Conservation (phyloP, 306 rosid species). For the Pachyrhizus erosus region DNA sequence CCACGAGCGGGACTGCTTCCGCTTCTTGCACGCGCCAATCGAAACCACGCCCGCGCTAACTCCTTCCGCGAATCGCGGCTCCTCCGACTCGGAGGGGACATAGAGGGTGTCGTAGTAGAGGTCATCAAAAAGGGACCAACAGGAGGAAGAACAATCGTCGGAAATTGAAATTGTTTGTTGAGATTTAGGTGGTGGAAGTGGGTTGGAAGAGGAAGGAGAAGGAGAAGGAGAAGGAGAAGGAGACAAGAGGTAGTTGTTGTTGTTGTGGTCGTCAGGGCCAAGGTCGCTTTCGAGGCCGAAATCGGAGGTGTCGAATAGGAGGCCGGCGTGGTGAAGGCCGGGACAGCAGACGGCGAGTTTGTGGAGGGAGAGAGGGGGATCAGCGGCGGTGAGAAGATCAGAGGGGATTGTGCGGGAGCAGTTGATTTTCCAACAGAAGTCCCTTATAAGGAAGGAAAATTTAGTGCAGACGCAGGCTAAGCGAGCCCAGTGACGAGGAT, state of each 20-base stretch:
- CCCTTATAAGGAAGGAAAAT: slow-evolving; percentile 65
- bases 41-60: slow-evolving; percentile 43
- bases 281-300: slow-evolving; percentile 82
- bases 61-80: slow-evolving; percentile 2
- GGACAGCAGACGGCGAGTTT: slow-evolving; percentile 92
- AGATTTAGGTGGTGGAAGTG: background rate
- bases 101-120: slow-evolving; percentile 74
- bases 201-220: too few relatives aligned
- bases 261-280: slow-evolving; percentile 64
- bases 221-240: too few relatives aligned
- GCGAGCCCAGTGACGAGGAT: slow-evolving; percentile 89
- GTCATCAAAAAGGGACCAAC: slow-evolving; percentile 91
- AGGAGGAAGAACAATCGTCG: background rate
- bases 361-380: slow-evolving; percentile 60
- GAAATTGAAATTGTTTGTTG: too few relatives aligned
- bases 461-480: slow-evolving; percentile 78
- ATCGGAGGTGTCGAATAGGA: slow-evolving; percentile 76
- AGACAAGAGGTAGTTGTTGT: too few relatives aligned
- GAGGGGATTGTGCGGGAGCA: slow-evolving; percentile 63
- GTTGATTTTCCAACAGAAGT: slow-evolving; percentile 68
- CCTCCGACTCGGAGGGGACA: slow-evolving; percentile 49
- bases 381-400: slow-evolving; percentile 48
- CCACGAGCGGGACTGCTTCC: slow-evolving; percentile 45
- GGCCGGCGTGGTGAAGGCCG: slow-evolving; percentile 80
- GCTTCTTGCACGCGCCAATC: slow-evolving; percentile 42